Evolutionary conservation across 2,329 filamentous ascomycete genomes (phyloP).

Genomic region (Fusarium humuli): DNA sequence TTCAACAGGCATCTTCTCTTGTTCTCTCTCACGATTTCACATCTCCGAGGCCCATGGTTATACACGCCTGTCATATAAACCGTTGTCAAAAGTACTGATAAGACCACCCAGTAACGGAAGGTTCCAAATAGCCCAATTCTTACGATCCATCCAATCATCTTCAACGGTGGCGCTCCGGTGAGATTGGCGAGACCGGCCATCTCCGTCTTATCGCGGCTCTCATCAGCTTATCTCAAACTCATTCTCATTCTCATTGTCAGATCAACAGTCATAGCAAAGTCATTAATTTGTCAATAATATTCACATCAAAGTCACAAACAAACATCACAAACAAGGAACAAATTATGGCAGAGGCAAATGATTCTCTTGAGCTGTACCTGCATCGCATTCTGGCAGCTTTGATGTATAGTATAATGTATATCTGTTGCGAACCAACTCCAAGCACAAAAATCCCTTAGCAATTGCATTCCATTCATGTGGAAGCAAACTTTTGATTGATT

Average conservation of each 20-base stretch:
- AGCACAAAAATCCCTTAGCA: conserved; percentile 19
- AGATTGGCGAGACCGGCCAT: neutral
- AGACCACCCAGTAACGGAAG: neutral
- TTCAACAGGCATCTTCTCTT: no score
- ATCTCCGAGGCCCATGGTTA: neutral
- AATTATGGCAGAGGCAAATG: conserved; percentile 19
- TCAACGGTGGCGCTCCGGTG: neutral
- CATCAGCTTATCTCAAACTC: neutral
- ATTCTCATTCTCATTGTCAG: neutral
- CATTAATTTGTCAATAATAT: no score
- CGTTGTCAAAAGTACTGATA: neutral
- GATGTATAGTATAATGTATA: conserved; percentile 48
- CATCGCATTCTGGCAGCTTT: conserved; percentile 46
- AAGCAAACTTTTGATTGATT: conserved; percentile 41
- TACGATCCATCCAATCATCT: neutral
- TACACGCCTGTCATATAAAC: neutral
- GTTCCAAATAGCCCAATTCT: neutral
- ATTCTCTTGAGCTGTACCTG: conserved; percentile 42
- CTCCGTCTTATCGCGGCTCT: neutral
- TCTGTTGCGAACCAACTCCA: conserved; percentile 33
- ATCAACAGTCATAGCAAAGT: no score
- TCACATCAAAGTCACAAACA: no score
- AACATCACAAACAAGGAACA: neutral
- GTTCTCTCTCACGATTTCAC: neutral
- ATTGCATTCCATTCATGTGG: conserved; percentile 34